Percentiles rank a stretch among this genome's conserved stretches.
Evolutionary conservation across 176 grass and related monocot species (phyloP).

Genomic region (Cenchrus americanus): DNA sequence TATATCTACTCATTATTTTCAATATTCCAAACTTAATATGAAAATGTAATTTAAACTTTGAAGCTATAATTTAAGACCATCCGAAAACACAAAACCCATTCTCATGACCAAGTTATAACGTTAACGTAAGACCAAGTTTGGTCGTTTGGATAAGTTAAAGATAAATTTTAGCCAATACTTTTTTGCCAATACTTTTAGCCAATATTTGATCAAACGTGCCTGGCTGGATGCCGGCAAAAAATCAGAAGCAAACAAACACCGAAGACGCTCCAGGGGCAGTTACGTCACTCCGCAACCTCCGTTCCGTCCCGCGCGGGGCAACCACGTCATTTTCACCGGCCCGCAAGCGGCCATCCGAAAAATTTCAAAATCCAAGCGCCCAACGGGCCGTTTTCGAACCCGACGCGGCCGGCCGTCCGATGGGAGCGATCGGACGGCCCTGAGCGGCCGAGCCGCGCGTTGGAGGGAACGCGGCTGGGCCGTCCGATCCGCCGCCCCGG

Average conservation of each 20-base stretch:
- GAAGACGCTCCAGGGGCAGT: not conserved
- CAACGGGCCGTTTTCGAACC: conserved; percentile 51
- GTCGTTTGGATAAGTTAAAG: too few relatives aligned
- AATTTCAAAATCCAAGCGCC: conserved; percentile 53
- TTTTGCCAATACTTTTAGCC: too few relatives aligned
- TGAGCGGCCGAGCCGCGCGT: conserved; percentile 7
- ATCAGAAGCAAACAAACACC: not conserved
- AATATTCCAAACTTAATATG: too few relatives aligned
- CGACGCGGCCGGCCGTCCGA: conserved; percentile 45
- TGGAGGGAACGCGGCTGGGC: conserved; percentile 61
- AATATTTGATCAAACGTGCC: too few relatives aligned
- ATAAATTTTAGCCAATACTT: too few relatives aligned
- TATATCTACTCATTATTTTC: too few relatives aligned
- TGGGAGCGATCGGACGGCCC: conserved; percentile 50
- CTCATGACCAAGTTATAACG: too few relatives aligned
- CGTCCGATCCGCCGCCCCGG: conserved; percentile 57
- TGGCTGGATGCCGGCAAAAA: not conserved
- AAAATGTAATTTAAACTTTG: too few relatives aligned
- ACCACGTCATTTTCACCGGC: conserved; percentile 14
- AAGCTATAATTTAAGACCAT: too few relatives aligned
- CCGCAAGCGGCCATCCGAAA: conserved; percentile 30
- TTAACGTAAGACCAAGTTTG: too few relatives aligned
- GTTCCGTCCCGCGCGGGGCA: conserved; percentile 14
- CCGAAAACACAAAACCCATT: too few relatives aligned
- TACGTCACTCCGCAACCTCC: conserved; percentile 10